phyloP scores from a whole-genome alignment of 106 monocot species.

The Dioscorea alata region DNA sequence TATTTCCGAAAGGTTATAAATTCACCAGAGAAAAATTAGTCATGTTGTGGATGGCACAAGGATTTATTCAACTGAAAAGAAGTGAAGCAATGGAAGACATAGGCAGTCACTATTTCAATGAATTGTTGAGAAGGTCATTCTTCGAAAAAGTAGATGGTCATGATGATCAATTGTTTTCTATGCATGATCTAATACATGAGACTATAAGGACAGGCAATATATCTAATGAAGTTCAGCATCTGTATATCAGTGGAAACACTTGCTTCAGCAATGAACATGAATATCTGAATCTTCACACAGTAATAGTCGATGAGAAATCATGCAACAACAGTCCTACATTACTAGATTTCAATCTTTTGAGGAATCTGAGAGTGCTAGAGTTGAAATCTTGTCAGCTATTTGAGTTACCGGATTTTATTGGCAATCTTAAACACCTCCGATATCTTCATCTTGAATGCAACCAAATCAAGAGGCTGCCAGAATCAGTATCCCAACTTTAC shows the following conservation, averaged over 20 bases:
- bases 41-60: constrained; percentile 26
- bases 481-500: neutral
- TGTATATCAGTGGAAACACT: neutral
- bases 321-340: no score
- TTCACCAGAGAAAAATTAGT: constrained; percentile 11
- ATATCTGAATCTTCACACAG: no score
- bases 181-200: constrained; percentile 11
- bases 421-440: constrained; percentile 2
- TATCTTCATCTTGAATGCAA: neutral
- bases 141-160: constrained; percentile 3
- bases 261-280: neutral
- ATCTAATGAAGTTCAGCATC: neutral
- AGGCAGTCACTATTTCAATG: constrained; percentile 14
- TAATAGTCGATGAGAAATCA: no score
- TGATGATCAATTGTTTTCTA: neutral
- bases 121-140: constrained; percentile 20
- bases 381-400: no score
- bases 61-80: neutral
- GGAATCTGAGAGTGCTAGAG: neutral
- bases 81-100: neutral
- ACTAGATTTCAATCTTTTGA: no score
- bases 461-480: neutral
- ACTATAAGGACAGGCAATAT: no score
- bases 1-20: constrained; percentile 20
- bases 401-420: neutral